Evolutionary conservation across 176 grass and related monocot genomes (phyloP).

Genomic region (Ampelocalamus luodianensis): DNA sequence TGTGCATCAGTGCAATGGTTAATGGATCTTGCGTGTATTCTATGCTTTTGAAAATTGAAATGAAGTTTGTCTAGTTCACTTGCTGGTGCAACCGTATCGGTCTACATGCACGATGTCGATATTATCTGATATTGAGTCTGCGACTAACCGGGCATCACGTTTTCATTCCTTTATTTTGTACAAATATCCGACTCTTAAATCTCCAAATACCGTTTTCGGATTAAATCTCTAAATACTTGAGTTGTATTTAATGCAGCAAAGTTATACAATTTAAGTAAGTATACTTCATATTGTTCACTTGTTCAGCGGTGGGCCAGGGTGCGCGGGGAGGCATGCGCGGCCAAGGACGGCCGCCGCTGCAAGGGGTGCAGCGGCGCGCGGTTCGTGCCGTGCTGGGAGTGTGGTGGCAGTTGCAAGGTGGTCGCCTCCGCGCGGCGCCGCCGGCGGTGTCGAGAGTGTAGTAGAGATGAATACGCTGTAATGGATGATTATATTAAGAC

Average conservation of each 20-base stretch:
- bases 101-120: background rate
- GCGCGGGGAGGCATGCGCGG: no score
- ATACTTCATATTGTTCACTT: no score
- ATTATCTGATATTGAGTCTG: background rate
- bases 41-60: background rate
- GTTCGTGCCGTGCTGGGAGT: conserved; percentile 85
- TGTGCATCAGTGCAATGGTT: background rate
- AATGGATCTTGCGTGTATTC: background rate
- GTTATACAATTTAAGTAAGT: no score
- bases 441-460: no score
- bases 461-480: no score
- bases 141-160: background rate
- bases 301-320: no score
- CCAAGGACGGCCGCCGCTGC: conserved; percentile 69
- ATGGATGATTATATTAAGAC: no score
- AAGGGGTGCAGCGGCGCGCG: conserved; percentile 78
- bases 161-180: background rate
- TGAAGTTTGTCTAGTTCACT: background rate
- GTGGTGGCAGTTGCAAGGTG: conserved; percentile 85
- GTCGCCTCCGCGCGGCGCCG: no score
- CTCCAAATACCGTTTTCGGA: background rate
- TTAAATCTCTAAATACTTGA: no score
- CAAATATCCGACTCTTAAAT: background rate
- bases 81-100: background rate
- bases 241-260: no score